These are phyloP conservation scores for Mycothermus thermophilus DNA, from an alignment of 495 filamentous ascomycete species.

Conservation along the genomic window DNA sequence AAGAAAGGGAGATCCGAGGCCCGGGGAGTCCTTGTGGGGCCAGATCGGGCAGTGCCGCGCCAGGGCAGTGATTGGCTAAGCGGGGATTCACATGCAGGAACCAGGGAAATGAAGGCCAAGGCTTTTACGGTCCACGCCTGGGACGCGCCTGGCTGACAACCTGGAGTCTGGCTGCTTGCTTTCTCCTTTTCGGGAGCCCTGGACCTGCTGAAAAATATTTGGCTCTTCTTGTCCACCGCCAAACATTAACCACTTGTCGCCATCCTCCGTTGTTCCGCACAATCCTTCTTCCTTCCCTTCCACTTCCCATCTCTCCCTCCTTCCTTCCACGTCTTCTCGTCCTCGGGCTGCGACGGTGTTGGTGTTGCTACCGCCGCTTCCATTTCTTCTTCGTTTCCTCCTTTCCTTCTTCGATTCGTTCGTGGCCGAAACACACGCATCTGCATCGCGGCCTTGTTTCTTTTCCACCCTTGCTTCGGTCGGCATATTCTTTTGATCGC, in stretches of 20 bases:
- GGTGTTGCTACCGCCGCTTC: neutral
- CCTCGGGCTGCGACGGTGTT: slow-evolving; percentile 4
- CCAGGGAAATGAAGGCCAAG: slow-evolving; percentile 17
- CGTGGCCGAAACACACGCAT: too few species aligned
- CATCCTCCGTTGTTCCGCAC: slow-evolving; percentile 3
- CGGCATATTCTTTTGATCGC: too few species aligned
- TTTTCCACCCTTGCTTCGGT: too few species aligned
- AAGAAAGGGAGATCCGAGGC: too few species aligned
- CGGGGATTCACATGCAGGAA: slow-evolving; percentile 20
- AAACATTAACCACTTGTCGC: too few species aligned
- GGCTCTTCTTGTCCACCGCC: too few species aligned
- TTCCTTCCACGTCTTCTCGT: too few species aligned
- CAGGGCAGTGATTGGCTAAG: slow-evolving; percentile 11
- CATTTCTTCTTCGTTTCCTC: slow-evolving; percentile 4
- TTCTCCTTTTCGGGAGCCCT: slow-evolving; percentile 13
- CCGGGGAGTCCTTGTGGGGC: too few species aligned
- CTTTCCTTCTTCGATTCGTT: slow-evolving; percentile 1
- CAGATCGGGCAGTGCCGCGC: neutral
- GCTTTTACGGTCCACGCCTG: too few species aligned
- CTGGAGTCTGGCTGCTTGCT: too few species aligned
- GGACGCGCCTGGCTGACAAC: too few species aligned
- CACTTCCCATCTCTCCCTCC: slow-evolving; percentile 3
- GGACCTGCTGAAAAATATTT: slow-evolving; percentile 10
- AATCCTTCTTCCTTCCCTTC: slow-evolving; percentile 1
- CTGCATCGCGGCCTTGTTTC: neutral